phyloP scores from a whole-genome alignment of 129 eudicot species.

The Scalesia atractyloides region DNA sequence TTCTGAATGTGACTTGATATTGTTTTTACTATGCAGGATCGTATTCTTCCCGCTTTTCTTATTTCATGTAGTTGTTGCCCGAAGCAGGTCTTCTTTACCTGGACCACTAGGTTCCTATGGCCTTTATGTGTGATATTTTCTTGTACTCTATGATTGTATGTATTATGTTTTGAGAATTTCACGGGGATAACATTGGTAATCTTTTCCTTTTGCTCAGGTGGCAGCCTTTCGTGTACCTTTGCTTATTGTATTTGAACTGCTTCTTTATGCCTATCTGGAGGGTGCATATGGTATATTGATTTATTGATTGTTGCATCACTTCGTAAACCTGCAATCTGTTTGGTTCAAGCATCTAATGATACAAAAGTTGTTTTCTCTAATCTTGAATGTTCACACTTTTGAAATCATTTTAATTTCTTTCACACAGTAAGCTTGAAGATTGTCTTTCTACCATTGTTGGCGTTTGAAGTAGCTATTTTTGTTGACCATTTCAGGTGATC shows the following conservation, averaged over 20 bases:
- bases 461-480: slow-evolving; percentile 62
- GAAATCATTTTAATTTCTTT: slow-evolving; percentile 2
- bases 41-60: slow-evolving; percentile 74
- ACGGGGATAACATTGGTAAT: slow-evolving; percentile 1
- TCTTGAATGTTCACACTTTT: slow-evolving; percentile 6
- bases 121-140: slow-evolving; percentile 53
- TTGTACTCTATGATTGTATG: not conserved
- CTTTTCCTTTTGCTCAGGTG: slow-evolving; percentile 47
- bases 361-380: slow-evolving; percentile 1
- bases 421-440: slow-evolving; percentile 64
- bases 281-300: slow-evolving; percentile 59
- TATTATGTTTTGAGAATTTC: not conserved
- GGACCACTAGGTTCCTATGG: slow-evolving; percentile 81
- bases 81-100: slow-evolving; percentile 83
- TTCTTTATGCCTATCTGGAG: slow-evolving; percentile 76
- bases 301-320: slow-evolving; percentile 17
- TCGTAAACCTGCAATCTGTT: not conserved
- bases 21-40: slow-evolving; percentile 50
- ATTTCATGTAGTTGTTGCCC: slow-evolving; percentile 81
- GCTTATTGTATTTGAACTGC: slow-evolving; percentile 83
- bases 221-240: slow-evolving; percentile 85
- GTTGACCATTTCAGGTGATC: slow-evolving; percentile 80
- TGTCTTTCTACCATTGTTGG: slow-evolving; percentile 77
- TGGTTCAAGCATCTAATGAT: not conserved
- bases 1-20: not conserved